These are phyloP conservation scores for Pichia pseudocactophila DNA, from an alignment of 805 yeast species.

Conservation along the genomic window DNA sequence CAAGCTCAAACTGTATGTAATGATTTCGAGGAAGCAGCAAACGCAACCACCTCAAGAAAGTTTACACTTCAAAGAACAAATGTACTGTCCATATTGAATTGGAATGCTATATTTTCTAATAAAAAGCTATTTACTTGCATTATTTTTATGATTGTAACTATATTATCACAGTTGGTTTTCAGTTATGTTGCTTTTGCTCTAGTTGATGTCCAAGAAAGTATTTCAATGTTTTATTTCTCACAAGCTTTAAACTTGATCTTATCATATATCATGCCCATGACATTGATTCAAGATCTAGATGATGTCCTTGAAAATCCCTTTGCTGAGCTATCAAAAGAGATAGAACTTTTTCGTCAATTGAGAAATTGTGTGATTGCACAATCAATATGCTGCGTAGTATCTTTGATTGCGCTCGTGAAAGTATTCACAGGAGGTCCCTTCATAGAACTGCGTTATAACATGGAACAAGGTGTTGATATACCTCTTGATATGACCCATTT, in stretches of 20 bases:
- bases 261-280: constrained; percentile 22
- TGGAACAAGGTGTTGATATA: neutral
- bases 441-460: constrained; percentile 1
- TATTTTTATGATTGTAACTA: constrained; percentile 15
- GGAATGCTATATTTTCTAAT: constrained; percentile 22
- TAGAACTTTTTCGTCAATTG: constrained; percentile 17
- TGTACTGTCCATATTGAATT: constrained; percentile 14
- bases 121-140: constrained; percentile 16
- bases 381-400: constrained; percentile 14
- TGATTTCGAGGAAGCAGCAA: neutral
- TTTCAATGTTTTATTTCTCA: constrained; percentile 18
- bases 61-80: constrained; percentile 4
- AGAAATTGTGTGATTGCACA: constrained; percentile 16
- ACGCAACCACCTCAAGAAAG: neutral
- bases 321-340: constrained; percentile 17
- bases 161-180: constrained; percentile 21
- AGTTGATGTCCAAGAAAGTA: constrained; percentile 20
- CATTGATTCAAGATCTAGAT: constrained; percentile 16
- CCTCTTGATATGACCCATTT: constrained; percentile 7
- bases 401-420: constrained; percentile 17
- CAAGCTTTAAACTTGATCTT: constrained; percentile 19
- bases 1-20: neutral
- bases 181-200: constrained; percentile 23
- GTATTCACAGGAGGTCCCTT: constrained; percentile 13
- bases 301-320: constrained; percentile 21